Percentiles rank a stretch among this genome's conserved stretches.
Evolutionary conservation across 2,329 filamentous ascomycete species (phyloP).

Genomic region (Hypomyces perniciosus): DNA sequence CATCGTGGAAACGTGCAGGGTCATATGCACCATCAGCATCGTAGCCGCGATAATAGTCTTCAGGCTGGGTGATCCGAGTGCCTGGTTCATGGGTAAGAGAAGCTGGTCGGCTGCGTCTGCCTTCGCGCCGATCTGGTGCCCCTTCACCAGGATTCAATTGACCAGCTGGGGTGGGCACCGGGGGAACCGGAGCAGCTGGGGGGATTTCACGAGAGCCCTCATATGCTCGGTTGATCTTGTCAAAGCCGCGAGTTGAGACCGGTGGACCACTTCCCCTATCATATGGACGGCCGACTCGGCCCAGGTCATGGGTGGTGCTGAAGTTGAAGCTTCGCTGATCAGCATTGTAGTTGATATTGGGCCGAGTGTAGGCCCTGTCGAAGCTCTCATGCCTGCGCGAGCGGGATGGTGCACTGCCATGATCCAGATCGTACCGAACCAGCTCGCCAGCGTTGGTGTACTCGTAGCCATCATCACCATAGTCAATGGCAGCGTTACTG

Average conservation of each 20-base stretch:
- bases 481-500: slow-evolving; percentile 41
- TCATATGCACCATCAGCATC: slow-evolving; percentile 42
- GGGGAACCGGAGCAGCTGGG: slow-evolving; percentile 35
- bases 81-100: slow-evolving; percentile 49
- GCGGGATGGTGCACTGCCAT: slow-evolving; percentile 41
- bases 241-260: slow-evolving; percentile 63
- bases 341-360: slow-evolving; percentile 46
- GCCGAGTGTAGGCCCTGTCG: slow-evolving; percentile 50
- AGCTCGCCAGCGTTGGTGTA: slow-evolving; percentile 60
- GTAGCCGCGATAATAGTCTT: slow-evolving; percentile 43
- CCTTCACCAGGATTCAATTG: slow-evolving; percentile 16
- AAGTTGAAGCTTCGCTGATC: slow-evolving; percentile 43
- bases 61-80: slow-evolving; percentile 37
- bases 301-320: slow-evolving; percentile 38
- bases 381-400: slow-evolving; percentile 42
- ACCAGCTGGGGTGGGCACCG: slow-evolving; percentile 24
- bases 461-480: slow-evolving; percentile 55
- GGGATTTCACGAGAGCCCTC: slow-evolving; percentile 40
- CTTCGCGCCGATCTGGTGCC: slow-evolving; percentile 16
- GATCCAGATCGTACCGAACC: slow-evolving; percentile 55
- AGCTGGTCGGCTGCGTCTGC: slow-evolving; percentile 37
- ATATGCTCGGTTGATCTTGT: slow-evolving; percentile 56
- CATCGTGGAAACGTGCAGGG: slow-evolving; percentile 38
- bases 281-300: slow-evolving; percentile 31
- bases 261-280: slow-evolving; percentile 51